These are phyloP conservation scores for Rhazya stricta DNA, from an alignment of 257 asterid genomes.

Conservation along the genomic window DNA sequence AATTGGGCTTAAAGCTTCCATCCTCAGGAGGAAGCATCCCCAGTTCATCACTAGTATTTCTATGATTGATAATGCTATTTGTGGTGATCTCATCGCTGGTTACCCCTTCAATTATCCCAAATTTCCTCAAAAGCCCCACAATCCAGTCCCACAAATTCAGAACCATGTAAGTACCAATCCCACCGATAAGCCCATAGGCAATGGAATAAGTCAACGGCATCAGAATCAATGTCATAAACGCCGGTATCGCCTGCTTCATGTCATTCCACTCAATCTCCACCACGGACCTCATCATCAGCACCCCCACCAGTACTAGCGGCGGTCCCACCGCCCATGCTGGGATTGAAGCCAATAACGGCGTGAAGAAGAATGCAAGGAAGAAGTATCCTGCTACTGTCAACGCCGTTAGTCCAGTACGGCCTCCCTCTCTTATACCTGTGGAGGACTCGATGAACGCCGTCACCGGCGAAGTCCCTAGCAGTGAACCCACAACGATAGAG, in stretches of 20 bases:
- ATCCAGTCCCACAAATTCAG: conserved; percentile 76
- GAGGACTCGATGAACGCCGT: conserved; percentile 85
- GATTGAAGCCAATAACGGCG: conserved; percentile 88
- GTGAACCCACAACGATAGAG: conserved; percentile 68
- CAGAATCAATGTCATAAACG: conserved; percentile 67
- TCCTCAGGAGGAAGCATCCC: neutral
- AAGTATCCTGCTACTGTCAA: conserved; percentile 81
- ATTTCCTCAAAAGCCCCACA: conserved; percentile 26
- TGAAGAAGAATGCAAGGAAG: conserved; percentile 69
- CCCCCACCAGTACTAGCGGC: conserved; percentile 88
- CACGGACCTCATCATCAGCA: conserved; percentile 89
- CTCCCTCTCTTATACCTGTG: conserved; percentile 91
- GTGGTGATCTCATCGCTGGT: neutral
- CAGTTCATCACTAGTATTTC: neutral
- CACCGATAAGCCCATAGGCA: conserved; percentile 90
- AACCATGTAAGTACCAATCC: conserved; percentile 66
- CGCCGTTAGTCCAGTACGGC: conserved; percentile 90
- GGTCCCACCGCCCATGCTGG: conserved; percentile 99
- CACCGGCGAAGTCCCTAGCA: conserved; percentile 89
- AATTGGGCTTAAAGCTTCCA: conserved; percentile 11
- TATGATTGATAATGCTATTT: conserved; percentile 15
- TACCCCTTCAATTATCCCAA: conserved; percentile 24
- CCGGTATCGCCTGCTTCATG: conserved; percentile 93
- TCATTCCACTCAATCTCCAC: conserved; percentile 92
- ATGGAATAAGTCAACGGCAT: conserved; percentile 92